A percentile compares a stretch with the other conserved stretches of the same genome.
phyloP scores from a whole-genome alignment of 2,329 filamentous ascomycete species.

The Penicillium sp. region DNA sequence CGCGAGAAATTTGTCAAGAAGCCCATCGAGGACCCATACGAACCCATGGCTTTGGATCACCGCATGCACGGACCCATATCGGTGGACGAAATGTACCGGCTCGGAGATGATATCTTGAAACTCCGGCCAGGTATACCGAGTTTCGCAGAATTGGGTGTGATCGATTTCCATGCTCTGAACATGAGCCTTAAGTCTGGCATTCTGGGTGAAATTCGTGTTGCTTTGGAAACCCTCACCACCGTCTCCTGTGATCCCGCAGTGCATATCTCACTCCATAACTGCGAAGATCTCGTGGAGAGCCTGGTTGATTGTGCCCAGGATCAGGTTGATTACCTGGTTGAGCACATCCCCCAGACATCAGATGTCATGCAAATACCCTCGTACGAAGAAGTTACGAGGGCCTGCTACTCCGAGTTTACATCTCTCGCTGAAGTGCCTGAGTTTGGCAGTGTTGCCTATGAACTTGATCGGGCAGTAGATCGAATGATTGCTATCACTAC shows the following conservation, averaged over 20 bases:
- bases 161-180: conserved; percentile 86
- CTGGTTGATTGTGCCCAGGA: conserved; percentile 89
- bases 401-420: conserved; percentile 72
- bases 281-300: conserved; percentile 84
- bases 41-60: conserved; percentile 48
- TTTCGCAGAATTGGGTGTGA: conserved; percentile 75
- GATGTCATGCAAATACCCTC: conserved; percentile 78
- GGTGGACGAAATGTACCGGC: conserved; percentile 60
- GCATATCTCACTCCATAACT: conserved; percentile 67
- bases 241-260: conserved; percentile 65
- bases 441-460: conserved; percentile 74
- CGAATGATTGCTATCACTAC: conserved; percentile 86
- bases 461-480: conserved; percentile 82
- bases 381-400: conserved; percentile 83
- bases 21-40: conserved; percentile 46
- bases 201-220: conserved; percentile 82
- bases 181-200: conserved; percentile 89
- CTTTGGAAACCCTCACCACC: conserved; percentile 76
- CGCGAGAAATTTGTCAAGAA: conserved; percentile 35
- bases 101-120: conserved; percentile 65
- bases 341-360: conserved; percentile 80
- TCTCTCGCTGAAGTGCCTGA: conserved; percentile 68
- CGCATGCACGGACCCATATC: conserved; percentile 71
- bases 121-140: conserved; percentile 73
- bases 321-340: conserved; percentile 78